Percentiles rank a stretch among this genome's conserved stretches.
Evolutionary conservation across 2,329 filamentous ascomycete species (phyloP).

Genomic region (Juglanconis sp.): DNA sequence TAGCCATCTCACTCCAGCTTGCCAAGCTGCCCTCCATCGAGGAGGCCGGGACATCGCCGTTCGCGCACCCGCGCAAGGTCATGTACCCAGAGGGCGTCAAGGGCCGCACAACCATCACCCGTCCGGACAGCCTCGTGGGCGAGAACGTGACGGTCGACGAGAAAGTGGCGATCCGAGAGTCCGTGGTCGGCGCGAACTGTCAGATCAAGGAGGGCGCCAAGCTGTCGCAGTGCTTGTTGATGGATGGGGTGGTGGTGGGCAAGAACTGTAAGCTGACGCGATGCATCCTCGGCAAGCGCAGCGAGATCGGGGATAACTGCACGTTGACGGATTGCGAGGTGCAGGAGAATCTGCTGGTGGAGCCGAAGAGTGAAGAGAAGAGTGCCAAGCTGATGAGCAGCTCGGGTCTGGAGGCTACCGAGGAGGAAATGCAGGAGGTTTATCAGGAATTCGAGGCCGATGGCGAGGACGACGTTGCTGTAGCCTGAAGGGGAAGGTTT

Average conservation of each 20-base stretch:
- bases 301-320: slow-evolving; percentile 76
- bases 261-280: slow-evolving; percentile 81
- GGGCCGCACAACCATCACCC: slow-evolving; percentile 75
- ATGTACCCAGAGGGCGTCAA: slow-evolving; percentile 81
- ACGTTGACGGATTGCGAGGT: slow-evolving; percentile 88
- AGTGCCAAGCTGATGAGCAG: slow-evolving; percentile 67
- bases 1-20: slow-evolving; percentile 78
- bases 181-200: slow-evolving; percentile 82
- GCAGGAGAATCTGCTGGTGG: slow-evolving; percentile 82
- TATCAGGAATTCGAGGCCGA: slow-evolving; percentile 33
- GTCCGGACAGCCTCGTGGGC: slow-evolving; percentile 76
- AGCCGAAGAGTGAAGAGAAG: slow-evolving; percentile 70
- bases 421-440: slow-evolving; percentile 57
- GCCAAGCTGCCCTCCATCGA: slow-evolving; percentile 77
- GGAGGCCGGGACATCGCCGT: slow-evolving; percentile 64
- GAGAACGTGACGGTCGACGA: slow-evolving; percentile 88
- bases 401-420: slow-evolving; percentile 61
- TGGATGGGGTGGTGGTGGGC: slow-evolving; percentile 86
- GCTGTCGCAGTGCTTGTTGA: slow-evolving; percentile 81
- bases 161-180: slow-evolving; percentile 89
- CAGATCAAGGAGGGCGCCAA: slow-evolving; percentile 84
- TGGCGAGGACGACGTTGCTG: slow-evolving; percentile 6
- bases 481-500: neutral
- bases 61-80: slow-evolving; percentile 76
- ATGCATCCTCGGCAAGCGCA: slow-evolving; percentile 79